Base-by-base conservation (phyloP, 2,329 filamentous ascomycete genomes). In the Nemania serpens region DNA sequence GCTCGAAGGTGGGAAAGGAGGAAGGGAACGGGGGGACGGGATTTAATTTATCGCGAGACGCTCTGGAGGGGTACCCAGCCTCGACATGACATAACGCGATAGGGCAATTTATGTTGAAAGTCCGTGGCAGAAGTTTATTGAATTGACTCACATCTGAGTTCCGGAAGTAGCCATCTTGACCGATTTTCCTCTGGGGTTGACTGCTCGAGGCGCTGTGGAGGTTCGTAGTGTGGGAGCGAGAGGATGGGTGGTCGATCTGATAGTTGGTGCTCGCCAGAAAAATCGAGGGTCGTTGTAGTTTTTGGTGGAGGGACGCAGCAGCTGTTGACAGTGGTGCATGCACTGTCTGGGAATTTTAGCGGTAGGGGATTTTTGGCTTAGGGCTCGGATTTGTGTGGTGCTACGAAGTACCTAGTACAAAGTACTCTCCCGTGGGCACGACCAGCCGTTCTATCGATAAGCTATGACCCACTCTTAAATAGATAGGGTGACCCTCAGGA, bases 81-180 rank as follows among this genome's bases (percentile, higher is more conserved):
- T 11, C 25, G 43, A 25, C 20, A 43, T 18, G 50, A 53, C 52
- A 59, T 64, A 58, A 5, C n/a, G 12, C 2, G 37, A 6, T n/a
- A 57, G 34, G 58, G 37, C 25, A 29, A 29, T 29, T n/a, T 29
- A 29, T 29, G 25, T 7, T 7, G 25, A 29, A 7, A 29, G 7
- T 29, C 7, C 25, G 7, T 3, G 7, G 25, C 7, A 7, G 3
- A 29, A 29, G 3, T 29, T 3, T 29, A 29, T 43, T 33, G 22
- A 43, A 41, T 43, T 49, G 59, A 71, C 84, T 84, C 78, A 87
- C 84, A 87, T 86, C 77, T 86, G 84, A 76, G 82, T 77, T 76
- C 84, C 84, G 71, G 83, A 81, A 75, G 81, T 78, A 79, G 84
- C 82, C 84, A 86, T 86, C 70, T 79, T 86, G 81, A 77, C 76